Base-by-base conservation (phyloP, 202 grass and related monocot species). In the Saccharum hybrid region DNA sequence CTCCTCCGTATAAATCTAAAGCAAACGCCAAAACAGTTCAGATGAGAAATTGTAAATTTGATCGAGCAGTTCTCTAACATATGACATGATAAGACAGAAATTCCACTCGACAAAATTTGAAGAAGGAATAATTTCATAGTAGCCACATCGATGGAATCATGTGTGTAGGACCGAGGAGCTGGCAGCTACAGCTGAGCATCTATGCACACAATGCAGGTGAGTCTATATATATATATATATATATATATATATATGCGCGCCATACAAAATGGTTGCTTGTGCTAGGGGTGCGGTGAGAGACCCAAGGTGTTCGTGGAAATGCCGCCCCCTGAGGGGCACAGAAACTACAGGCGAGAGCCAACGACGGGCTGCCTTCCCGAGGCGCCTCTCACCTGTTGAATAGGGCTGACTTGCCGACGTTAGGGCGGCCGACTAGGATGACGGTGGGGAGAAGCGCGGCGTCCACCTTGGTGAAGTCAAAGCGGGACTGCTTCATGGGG, bases 381-480 rank as follows among this genome's bases (percentile, higher is more conserved):
- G 15, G 1, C 15, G 40, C 31, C 1, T 60, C 87, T 88, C 72
- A 98, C 93, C 96, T 82, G 67, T 98, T 98, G 89, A 98, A 98
- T 37, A 98, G 86, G 0, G 96, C 96, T 4, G 96, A 98, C 87
- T 98, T 98, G 72, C 96, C 96, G 36, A 98, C 96, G 66, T 98
- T 98, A 15, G 96, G 96, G 6, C 96, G 91, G 57, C 96, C 93
- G 22, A 98, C 87, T 52, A 98, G 89, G 42, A 98, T 94, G 66
- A 96, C 91, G 26, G 96, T 98, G 43, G 96, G 96, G 31, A 98
- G 91, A 43, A 94, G 83, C 48, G 89, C 63, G 5, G 89, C 72
- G 75, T 98, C 88, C 76, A 96, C 88, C 87, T 89, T 96, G 74
- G 89, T 94, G 84, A 98, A 98, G 87, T 98, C 96, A 65, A 98